These are phyloP conservation scores for Penicillium macrosclerotiorum DNA, from an alignment of 495 filamentous ascomycete genomes.

Conservation along the genomic window DNA sequence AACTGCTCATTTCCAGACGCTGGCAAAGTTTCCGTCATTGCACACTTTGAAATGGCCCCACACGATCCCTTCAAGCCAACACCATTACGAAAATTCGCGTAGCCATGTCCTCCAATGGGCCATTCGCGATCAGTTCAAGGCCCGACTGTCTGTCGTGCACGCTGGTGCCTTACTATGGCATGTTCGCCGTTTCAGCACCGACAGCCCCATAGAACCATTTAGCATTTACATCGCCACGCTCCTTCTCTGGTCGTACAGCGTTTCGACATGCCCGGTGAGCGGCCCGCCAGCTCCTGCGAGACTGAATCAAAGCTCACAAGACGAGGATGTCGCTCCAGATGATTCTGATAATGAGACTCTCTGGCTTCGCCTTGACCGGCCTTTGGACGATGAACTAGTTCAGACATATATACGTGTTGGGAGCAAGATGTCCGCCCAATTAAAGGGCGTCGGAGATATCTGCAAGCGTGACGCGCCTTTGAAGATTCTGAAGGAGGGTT, in stretches of 20 bases:
- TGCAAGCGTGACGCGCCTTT: background rate
- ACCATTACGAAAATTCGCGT: background rate
- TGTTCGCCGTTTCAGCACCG: constrained; percentile 3
- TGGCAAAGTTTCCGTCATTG: background rate
- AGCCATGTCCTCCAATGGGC: constrained; percentile 5
- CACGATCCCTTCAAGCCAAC: background rate
- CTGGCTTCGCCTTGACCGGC: constrained; percentile 1
- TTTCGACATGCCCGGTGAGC: background rate
- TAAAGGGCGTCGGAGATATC: constrained; percentile 4
- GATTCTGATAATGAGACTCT: background rate
- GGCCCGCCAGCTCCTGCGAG: background rate
- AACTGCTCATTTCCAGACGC: background rate
- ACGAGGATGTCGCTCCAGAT: background rate
- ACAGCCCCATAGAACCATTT: constrained; percentile 1
- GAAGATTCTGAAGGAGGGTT: constrained; percentile 4
- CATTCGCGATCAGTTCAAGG: constrained; percentile 6
- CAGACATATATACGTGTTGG: constrained; percentile 4
- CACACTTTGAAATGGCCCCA: background rate
- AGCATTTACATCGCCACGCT: background rate
- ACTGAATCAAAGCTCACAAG: background rate
- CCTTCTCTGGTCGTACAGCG: constrained; percentile 3
- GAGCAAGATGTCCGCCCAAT: constrained; percentile 1
- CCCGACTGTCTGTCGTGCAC: constrained; percentile 1
- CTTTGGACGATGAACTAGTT: constrained; percentile 4
- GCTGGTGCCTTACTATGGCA: constrained; percentile 3